A percentile compares a stretch with the other conserved stretches of the same genome.
phyloP scores from a whole-genome alignment of 768 basidiomycete species.

The Lactarius deliciosus region DNA sequence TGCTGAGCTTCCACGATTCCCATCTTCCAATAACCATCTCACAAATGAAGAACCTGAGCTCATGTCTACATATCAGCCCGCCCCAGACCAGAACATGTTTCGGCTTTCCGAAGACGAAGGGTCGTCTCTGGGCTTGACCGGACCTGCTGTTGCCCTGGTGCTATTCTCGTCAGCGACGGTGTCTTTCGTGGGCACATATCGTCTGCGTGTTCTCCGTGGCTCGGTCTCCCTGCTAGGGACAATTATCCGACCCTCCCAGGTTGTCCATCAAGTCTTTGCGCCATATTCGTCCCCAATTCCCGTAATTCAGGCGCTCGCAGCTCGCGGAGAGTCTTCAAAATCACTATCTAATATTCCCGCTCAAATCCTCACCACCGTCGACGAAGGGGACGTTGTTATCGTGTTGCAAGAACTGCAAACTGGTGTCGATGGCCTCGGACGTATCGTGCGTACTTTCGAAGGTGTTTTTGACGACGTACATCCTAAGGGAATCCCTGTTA shows the following conservation, averaged over 20 bases:
- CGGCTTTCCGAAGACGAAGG: constrained; percentile 44
- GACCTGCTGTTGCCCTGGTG: constrained; percentile 41
- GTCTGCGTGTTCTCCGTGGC: constrained; percentile 61
- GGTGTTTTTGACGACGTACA: constrained; percentile 58
- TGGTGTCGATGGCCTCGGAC: constrained; percentile 65
- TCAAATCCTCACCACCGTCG: constrained; percentile 23
- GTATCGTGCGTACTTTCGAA: constrained; percentile 60
- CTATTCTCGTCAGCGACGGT: constrained; percentile 53
- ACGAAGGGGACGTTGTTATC: constrained; percentile 43
- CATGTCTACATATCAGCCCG: constrained; percentile 54
- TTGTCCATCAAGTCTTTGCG: constrained; percentile 60
- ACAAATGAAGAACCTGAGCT: constrained; percentile 26
- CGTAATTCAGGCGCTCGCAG: constrained; percentile 38
- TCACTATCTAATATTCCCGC: constrained; percentile 25
- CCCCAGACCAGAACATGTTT: constrained; percentile 47
- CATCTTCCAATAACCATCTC: constrained; percentile 3
- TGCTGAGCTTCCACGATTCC: constrained; percentile 37
- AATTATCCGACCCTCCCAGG: constrained; percentile 43
- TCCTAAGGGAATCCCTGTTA: constrained; percentile 40
- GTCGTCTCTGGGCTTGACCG: constrained; percentile 34
- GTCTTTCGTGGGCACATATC: constrained; percentile 67
- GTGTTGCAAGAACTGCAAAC: constrained; percentile 57
- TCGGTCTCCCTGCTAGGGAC: constrained; percentile 59
- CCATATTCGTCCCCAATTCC: constrained; percentile 81
- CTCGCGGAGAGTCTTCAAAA: constrained; percentile 25